Evolutionary conservation across 2,329 filamentous ascomycete species (phyloP).

Genomic region (Fusarium paranaense): DNA sequence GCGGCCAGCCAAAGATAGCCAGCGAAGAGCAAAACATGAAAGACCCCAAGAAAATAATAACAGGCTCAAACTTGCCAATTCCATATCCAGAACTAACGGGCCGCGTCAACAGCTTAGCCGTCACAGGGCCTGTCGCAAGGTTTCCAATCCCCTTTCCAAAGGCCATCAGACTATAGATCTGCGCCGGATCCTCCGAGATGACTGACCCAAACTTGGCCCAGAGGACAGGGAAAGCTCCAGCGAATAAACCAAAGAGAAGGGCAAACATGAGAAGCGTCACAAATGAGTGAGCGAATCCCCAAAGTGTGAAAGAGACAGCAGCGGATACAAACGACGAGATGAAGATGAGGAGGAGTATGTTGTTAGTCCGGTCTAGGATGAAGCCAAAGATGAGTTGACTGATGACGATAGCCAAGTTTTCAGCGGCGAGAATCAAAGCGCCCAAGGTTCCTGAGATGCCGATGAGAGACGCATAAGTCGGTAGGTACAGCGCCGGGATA

Average conservation of each 20-base stretch:
- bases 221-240: constrained; percentile 51
- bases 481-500: constrained; percentile 66
- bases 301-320: constrained; percentile 62
- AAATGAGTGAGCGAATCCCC: constrained; percentile 62
- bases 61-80: constrained; percentile 22
- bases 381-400: constrained; percentile 59
- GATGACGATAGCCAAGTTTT: constrained; percentile 61
- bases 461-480: constrained; percentile 59
- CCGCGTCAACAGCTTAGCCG: constrained; percentile 30
- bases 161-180: constrained; percentile 45
- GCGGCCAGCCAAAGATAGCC: not conserved
- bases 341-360: constrained; percentile 57
- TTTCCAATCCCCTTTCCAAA: constrained; percentile 47
- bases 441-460: constrained; percentile 54
- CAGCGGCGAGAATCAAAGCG: constrained; percentile 60
- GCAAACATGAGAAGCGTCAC: constrained; percentile 62
- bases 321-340: constrained; percentile 60
- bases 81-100: constrained; percentile 27
- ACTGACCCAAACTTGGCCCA: constrained; percentile 45
- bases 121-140: constrained; percentile 43
- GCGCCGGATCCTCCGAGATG: constrained; percentile 44
- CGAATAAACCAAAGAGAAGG: constrained; percentile 68
- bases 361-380: constrained; percentile 57
- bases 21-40: constrained; percentile 31
- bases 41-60: constrained; percentile 29